phyloP scores from a whole-genome alignment of 2,329 filamentous ascomycete genomes.

The Basipetospora chlamydospora region DNA sequence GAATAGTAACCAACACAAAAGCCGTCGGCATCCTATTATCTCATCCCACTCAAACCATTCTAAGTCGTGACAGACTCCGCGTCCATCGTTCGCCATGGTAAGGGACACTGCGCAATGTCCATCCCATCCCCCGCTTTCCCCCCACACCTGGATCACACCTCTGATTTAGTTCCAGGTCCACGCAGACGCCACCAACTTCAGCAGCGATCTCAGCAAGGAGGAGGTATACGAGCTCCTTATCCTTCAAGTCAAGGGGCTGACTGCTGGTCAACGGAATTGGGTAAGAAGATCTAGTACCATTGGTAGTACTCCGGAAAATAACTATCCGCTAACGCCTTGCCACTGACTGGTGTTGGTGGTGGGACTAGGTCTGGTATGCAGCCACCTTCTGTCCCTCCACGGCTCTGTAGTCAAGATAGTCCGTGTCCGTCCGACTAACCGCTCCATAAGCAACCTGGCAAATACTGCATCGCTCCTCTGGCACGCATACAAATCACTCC shows the following conservation, averaged over 20 bases:
- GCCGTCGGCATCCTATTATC: no score
- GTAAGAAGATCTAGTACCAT: slow-evolving; percentile 39
- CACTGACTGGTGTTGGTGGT: no score
- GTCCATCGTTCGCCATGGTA: neutral
- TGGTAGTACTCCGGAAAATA: no score
- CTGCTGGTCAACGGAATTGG: slow-evolving; percentile 67
- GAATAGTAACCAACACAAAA: no score
- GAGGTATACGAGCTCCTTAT: slow-evolving; percentile 63
- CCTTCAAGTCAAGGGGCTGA: slow-evolving; percentile 52
- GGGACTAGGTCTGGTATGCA: no score
- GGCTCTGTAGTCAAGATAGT: no score
- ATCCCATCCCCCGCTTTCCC: neutral
- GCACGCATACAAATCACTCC: slow-evolving; percentile 64
- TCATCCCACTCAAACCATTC: no score
- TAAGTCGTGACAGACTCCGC: no score
- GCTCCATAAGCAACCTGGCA: slow-evolving; percentile 48
- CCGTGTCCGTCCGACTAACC: neutral
- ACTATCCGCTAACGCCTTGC: no score
- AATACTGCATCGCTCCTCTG: slow-evolving; percentile 65
- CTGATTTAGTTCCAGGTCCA: slow-evolving; percentile 41
- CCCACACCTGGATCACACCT: neutral
- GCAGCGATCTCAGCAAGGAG: slow-evolving; percentile 48
- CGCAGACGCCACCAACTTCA: slow-evolving; percentile 66
- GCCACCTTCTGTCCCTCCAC: no score
- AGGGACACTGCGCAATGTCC: no score